Conservation (phyloP, 192 early-diverging fungal species). For the Podochytrium sp. region DNA sequence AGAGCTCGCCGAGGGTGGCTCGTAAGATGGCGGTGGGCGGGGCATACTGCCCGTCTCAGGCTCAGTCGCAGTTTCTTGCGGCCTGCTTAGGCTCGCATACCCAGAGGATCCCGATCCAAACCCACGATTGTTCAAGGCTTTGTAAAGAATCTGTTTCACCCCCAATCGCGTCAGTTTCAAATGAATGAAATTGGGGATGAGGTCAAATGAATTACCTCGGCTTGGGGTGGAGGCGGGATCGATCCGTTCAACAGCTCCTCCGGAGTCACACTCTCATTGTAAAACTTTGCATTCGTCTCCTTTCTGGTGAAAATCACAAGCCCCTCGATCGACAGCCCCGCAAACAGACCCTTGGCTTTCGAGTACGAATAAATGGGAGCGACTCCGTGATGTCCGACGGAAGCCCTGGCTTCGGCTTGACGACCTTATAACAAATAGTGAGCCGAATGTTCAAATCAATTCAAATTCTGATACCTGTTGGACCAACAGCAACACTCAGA, state of each 20-base stretch:
- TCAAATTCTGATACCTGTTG: slow-evolving; percentile 46
- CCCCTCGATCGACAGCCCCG: slow-evolving; percentile 86
- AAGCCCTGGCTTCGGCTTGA: slow-evolving; percentile 82
- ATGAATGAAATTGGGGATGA: too few species aligned
- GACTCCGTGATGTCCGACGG: slow-evolving; percentile 62
- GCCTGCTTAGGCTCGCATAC: too few species aligned
- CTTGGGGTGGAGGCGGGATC: slow-evolving; percentile 75
- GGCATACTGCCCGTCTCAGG: too few species aligned
- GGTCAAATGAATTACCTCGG: too few species aligned
- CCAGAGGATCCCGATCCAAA: too few species aligned
- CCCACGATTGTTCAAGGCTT: slow-evolving; percentile 58
- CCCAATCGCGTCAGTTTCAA: too few species aligned
- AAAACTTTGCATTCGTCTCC: too few species aligned
- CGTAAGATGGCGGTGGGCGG: too few species aligned
- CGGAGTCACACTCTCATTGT: too few species aligned
- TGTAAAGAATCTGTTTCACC: slow-evolving; percentile 67
- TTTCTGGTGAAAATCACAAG: slow-evolving; percentile 78
- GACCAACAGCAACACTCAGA: slow-evolving; percentile 24
- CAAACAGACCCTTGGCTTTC: slow-evolving; percentile 91
- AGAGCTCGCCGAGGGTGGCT: too few species aligned
- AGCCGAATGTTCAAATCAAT: too few species aligned
- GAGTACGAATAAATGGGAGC: slow-evolving; percentile 93
- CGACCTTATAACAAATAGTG: slow-evolving; percentile 30
- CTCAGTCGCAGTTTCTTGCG: too few species aligned
- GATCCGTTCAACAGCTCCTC: slow-evolving; percentile 70